phyloP scores from a whole-genome alignment of 202 grass and related monocot species.

The Hordeum pubiflorum region DNA sequence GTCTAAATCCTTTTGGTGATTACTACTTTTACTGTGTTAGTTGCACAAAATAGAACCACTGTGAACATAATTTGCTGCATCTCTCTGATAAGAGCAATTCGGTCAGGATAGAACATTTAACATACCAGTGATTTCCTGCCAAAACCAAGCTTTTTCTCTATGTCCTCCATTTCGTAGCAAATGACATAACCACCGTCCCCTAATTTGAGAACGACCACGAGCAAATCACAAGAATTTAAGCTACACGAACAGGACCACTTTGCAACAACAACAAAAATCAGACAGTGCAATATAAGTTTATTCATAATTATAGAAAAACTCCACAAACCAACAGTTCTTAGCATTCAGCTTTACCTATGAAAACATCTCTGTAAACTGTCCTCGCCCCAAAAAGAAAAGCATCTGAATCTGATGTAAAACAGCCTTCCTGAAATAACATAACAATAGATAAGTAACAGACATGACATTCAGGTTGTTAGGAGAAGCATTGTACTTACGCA shows the following conservation, averaged over 20 bases:
- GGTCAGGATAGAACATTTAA: constrained; percentile 19
- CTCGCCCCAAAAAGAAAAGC: constrained; percentile 88
- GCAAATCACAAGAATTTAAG: not conserved
- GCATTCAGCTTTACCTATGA: constrained; percentile 51
- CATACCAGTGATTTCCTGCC: constrained; percentile 88
- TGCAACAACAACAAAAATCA: not conserved
- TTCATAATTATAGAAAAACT: not conserved
- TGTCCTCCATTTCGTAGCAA: constrained; percentile 91
- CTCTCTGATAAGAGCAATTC: constrained; percentile 1
- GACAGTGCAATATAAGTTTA: constrained; percentile 7
- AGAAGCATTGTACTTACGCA: constrained; percentile 57
- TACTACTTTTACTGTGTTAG: not conserved
- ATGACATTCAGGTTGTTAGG: not conserved
- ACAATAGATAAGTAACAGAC: constrained; percentile 15
- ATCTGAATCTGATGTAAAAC: constrained; percentile 89
- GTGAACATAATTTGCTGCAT: not conserved
- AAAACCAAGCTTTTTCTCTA: constrained; percentile 85
- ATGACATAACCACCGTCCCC: constrained; percentile 66
- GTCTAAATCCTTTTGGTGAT: not conserved
- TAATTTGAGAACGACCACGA: constrained; percentile 34
- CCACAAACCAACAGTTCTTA: not conserved
- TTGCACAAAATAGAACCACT: not conserved
- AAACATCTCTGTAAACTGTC: constrained; percentile 93
- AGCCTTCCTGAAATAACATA: constrained; percentile 65
- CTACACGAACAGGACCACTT: constrained; percentile 21